Percentiles rank a stretch among this genome's conserved stretches.
These are phyloP conservation scores for Podosphaera xanthii DNA, from an alignment of 2,329 filamentous ascomycete species.

Conservation along the genomic window DNA sequence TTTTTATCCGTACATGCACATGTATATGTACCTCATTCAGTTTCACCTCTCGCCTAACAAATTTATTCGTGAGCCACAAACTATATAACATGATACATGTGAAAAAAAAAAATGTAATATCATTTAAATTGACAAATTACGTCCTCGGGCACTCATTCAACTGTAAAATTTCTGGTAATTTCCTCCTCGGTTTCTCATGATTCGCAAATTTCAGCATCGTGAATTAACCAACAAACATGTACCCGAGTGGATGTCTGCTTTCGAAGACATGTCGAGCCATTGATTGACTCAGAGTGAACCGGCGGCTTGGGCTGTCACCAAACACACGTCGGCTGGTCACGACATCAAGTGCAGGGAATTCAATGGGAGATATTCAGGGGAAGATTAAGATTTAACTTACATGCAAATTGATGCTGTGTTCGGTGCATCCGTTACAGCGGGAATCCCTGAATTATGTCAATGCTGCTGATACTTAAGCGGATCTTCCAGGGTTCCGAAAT, in stretches of 20 bases:
- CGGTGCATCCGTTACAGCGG: not conserved
- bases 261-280: too few species aligned
- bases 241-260: too few species aligned
- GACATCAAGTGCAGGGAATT: not conserved
- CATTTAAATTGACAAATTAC: not conserved
- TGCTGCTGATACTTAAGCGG: not conserved
- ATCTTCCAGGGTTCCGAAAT: not conserved
- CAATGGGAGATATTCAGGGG: constrained; percentile 1
- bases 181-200: too few species aligned
- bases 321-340: not conserved
- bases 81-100: not conserved
- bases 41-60: not conserved
- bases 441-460: not conserved
- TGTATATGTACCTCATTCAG: too few species aligned
- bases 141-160: not conserved
- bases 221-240: too few species aligned
- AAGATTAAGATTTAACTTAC: constrained; percentile 2
- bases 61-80: not conserved
- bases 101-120: not conserved
- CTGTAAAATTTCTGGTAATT: not conserved
- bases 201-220: too few species aligned
- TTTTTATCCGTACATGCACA: not conserved
- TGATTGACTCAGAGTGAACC: not conserved
- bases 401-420: constrained; percentile 1
- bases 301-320: not conserved